Evolutionary conservation across 2,329 filamentous ascomycete species (phyloP).

Genomic region (Magnaporthales sp.): DNA sequence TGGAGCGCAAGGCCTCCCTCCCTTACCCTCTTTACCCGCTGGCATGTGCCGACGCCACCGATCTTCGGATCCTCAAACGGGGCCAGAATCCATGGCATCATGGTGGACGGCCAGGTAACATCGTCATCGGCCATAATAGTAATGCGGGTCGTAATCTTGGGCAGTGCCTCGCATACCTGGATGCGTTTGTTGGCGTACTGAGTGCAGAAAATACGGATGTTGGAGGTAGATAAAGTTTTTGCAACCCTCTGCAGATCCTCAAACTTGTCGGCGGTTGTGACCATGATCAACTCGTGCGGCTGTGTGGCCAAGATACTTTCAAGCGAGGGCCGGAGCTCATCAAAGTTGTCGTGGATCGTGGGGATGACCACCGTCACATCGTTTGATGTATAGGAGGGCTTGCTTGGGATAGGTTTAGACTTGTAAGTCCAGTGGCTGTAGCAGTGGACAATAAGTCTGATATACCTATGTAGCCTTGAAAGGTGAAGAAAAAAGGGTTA

Average conservation of each 20-base stretch:
- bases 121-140: slow-evolving; percentile 95
- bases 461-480: slow-evolving; percentile 73
- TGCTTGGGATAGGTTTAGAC: slow-evolving; percentile 72
- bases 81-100: slow-evolving; percentile 85
- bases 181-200: slow-evolving; percentile 89
- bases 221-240: slow-evolving; percentile 46
- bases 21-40: slow-evolving; percentile 67
- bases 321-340: slow-evolving; percentile 75
- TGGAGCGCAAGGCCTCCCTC: slow-evolving; percentile 49
- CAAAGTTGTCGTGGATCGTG: slow-evolving; percentile 79
- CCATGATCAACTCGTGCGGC: slow-evolving; percentile 68
- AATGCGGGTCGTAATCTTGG: slow-evolving; percentile 72
- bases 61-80: slow-evolving; percentile 80
- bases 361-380: slow-evolving; percentile 95
- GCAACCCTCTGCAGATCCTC: slow-evolving; percentile 60
- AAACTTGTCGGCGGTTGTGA: slow-evolving; percentile 77
- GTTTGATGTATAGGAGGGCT: slow-evolving; percentile 67
- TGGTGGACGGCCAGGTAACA: slow-evolving; percentile 80
- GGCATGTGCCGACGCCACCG: slow-evolving; percentile 87
- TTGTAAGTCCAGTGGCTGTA: slow-evolving; percentile 81
- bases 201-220: slow-evolving; percentile 67
- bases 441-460: slow-evolving; percentile 77
- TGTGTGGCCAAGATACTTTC: slow-evolving; percentile 64
- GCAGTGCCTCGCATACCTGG: slow-evolving; percentile 86
- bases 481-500: not conserved